Conservation (phyloP, 805 yeast species). For the Komagataella pseudopastoris region DNA sequence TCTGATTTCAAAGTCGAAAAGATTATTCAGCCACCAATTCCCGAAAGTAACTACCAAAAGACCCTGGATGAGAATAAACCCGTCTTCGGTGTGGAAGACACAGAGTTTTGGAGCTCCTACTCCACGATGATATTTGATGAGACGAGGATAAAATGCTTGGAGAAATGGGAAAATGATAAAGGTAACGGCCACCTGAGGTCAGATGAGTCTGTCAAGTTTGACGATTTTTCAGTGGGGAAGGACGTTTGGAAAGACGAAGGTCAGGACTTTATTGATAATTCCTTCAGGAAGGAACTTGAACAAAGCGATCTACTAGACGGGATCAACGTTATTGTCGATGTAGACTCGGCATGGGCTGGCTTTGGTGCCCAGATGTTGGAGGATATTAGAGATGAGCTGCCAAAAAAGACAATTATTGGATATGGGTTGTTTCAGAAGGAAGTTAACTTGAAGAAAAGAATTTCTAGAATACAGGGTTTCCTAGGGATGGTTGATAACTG, state of each 20-base stretch:
- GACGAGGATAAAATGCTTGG: constrained; percentile 34
- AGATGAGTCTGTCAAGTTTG: constrained; percentile 19
- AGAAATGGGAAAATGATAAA: constrained; percentile 44
- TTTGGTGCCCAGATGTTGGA: constrained; percentile 37
- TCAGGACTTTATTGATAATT: constrained; percentile 40
- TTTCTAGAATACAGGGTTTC: background rate
- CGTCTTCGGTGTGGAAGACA: constrained; percentile 22
- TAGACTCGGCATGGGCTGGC: constrained; percentile 82
- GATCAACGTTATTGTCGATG: constrained; percentile 51
- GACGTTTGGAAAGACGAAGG: constrained; percentile 36
- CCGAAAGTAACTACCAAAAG: constrained; percentile 47
- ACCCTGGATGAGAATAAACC: constrained; percentile 37
- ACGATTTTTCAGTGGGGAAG: constrained; percentile 39
- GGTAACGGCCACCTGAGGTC: constrained; percentile 11
- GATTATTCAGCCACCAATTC: constrained; percentile 18
- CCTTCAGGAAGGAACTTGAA: constrained; percentile 53
- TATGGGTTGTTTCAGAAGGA: constrained; percentile 28
- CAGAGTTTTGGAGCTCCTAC: constrained; percentile 74
- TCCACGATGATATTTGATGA: constrained; percentile 58
- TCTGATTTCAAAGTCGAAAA: constrained; percentile 9
- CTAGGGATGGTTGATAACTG: constrained; percentile 32
- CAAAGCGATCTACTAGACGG: constrained; percentile 67
- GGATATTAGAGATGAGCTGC: constrained; percentile 56
- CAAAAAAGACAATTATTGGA: constrained; percentile 29
- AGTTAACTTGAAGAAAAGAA: constrained; percentile 8